Evolutionary conservation across 2,329 filamentous ascomycete species (phyloP).

Genomic region (Dactylella cylindrospora): DNA sequence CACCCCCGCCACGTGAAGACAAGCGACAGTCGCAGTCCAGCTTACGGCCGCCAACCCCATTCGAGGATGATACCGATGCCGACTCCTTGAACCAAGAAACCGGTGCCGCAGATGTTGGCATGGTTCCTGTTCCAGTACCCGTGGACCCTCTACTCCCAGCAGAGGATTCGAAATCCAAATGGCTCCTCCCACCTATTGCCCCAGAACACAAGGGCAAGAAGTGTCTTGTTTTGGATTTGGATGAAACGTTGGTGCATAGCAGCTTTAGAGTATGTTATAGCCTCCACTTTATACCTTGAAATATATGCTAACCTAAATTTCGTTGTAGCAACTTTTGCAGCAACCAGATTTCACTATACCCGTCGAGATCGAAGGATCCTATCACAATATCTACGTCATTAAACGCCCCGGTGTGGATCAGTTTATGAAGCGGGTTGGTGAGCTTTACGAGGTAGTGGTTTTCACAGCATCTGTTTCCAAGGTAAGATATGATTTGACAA

Average conservation of each 20-base stretch:
- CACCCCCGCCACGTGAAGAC: constrained; percentile 21
- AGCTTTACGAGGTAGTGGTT: constrained; percentile 96
- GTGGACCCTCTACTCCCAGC: constrained; percentile 17
- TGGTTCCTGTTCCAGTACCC: constrained; percentile 32
- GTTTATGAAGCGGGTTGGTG: constrained; percentile 97
- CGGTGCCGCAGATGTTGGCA: constrained; percentile 28
- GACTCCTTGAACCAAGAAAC: constrained; percentile 22
- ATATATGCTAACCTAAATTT: constrained; percentile 7
- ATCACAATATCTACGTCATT: constrained; percentile 99
- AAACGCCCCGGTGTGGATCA: constrained; percentile 98
- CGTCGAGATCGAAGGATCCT: constrained; percentile 97
- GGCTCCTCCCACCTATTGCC: constrained; percentile 76
- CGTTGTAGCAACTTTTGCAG: constrained; percentile 72
- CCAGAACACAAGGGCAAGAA: constrained; percentile 83
- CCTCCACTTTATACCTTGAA: neutral
- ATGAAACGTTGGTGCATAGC: constrained; percentile 96
- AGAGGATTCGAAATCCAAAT: constrained; percentile 54
- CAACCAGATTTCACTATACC: constrained; percentile 99
- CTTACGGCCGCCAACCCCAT: constrained; percentile 33
- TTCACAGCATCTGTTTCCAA: constrained; percentile 99
- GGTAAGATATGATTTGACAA: constrained; percentile 59
- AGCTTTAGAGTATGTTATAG: constrained; percentile 80
- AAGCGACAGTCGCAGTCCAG: constrained; percentile 38
- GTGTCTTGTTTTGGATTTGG: constrained; percentile 90
- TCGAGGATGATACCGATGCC: constrained; percentile 36